Base-by-base conservation (phyloP, 768 basidiomycete genomes). In the Phaeotremella fagi region DNA sequence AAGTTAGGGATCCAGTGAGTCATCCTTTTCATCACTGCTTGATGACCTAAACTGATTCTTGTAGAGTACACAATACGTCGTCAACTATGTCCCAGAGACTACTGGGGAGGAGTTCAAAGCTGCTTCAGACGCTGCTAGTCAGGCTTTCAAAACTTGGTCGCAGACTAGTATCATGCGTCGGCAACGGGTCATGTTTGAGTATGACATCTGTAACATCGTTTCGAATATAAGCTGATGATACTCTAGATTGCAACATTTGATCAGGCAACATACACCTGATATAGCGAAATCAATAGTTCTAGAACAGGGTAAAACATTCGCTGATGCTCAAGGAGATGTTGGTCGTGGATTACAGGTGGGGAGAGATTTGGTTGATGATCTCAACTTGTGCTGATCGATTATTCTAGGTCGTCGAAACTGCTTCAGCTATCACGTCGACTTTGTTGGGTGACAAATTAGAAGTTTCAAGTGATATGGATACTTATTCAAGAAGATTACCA, bases 251-350 rank as follows among this genome's bases (percentile, higher is more conserved):
- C 94, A 97, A 70, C 81, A 84, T 54, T 80, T 89, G 25, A 83
- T 99, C 52, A 85, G 91, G 41, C 79, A 88, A 71, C 84, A 97
- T 71, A 81, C 85, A 6, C 89, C 90, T 64, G 85, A 85, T 45
- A 80, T 99, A 50, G 92, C 91, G 0, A 80, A 79, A 37, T 90
- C 85, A 63, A 97, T 97, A 50, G 90, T 92, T 11, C 77, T 97
- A 20, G 92, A 97, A 72, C 94, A 98, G 75, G 94, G 94, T 15
- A 97, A 97, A 78, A 99, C 94, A 0, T 75, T 88, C 37, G 82
- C 87, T 59, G 94, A 99, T 76, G 94, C 94, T 0, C 89, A 90
- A 60, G 94, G 94, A 0, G 94, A 99, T 73, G 81, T 99, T 31
- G 81, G 90, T 12, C 87, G 94, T 24, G 92, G 92, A 24, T 78